A percentile compares a stretch with the other conserved stretches of the same genome.
Evolutionary conservation across 2,329 filamentous ascomycete species (phyloP).

Genomic region (Fusarium ramigenum): DNA sequence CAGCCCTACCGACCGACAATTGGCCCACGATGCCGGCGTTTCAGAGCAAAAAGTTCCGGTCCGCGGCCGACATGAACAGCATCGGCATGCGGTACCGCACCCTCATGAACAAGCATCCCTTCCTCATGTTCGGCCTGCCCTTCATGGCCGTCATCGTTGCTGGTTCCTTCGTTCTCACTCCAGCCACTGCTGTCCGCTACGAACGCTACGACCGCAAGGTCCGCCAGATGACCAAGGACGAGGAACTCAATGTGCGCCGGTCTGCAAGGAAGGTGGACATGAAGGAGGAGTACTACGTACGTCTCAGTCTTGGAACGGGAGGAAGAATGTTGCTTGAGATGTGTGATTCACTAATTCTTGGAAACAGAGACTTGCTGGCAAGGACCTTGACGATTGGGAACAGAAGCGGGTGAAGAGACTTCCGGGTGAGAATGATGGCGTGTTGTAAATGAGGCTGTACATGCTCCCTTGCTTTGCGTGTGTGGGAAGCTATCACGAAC

Average conservation of each 20-base stretch:
- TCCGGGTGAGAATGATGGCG: constrained; percentile 88
- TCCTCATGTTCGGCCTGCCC: constrained; percentile 91
- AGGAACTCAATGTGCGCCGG: constrained; percentile 84
- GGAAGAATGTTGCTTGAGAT: not conserved
- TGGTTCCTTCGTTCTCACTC: constrained; percentile 93
- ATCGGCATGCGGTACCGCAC: constrained; percentile 81
- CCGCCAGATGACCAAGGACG: constrained; percentile 82
- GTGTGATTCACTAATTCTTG: constrained; percentile 20
- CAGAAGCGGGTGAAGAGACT: constrained; percentile 93
- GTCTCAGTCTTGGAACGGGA: constrained; percentile 48
- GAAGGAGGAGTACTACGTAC: constrained; percentile 87
- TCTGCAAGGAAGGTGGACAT: constrained; percentile 77
- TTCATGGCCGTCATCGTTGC: constrained; percentile 91
- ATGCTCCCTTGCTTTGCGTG: constrained; percentile 20
- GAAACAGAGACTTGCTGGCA: constrained; percentile 65
- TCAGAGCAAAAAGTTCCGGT: constrained; percentile 75
- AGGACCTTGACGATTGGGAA: constrained; percentile 96
- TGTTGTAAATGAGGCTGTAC: constrained; percentile 55
- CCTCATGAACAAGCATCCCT: constrained; percentile 80
- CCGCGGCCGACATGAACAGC: constrained; percentile 70
- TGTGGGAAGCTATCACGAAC: constrained; percentile 15
- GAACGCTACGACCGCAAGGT: constrained; percentile 93
- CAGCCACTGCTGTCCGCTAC: constrained; percentile 91
- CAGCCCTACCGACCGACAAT: constrained; percentile 1
- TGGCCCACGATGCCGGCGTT: constrained; percentile 60